Evolutionary conservation across 345 rosid species (phyloP), one percentile per base, ranked within the genome.

Genomic region (Pugionium dolabratum): DNA sequence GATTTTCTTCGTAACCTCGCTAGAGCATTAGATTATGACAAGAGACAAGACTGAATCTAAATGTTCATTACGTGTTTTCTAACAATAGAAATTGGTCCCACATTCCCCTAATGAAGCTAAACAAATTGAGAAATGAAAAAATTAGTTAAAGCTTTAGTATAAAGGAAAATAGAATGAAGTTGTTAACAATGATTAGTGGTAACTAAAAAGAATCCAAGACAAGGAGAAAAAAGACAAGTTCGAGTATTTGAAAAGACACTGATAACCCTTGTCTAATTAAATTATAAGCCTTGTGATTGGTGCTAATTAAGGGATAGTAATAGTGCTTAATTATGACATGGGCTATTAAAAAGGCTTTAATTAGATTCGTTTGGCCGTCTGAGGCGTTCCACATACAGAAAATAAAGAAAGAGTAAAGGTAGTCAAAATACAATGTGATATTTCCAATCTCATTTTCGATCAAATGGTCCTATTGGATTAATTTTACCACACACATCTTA

Each of bases 1-100:
- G 73, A 74, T 74, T 74, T 74, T 60, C 46, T 61, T 61, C 67
- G 77, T 74, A 45, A 74, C 77, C 77, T 74, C 77, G 77, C 67
- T 37, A 74, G 73, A 67, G 69, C 48, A 74, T 67, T 60, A 66
- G 54, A 73, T 74, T 41, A 74, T 67, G 77, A 60, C 73, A 74
- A 67, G 63, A 60, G 59, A 74, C 68, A 74, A 60, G 61, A 74
- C 56, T 53, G 58, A 66, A 67, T 63, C 64, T 54, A 67, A 54
- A 60, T 53, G 68, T 60, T 60, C 47, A 74, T 67, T 54, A 73
- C 36, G 32, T 61, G 33, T 61, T 54, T 39, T 35, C 34, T 44
- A 61, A 58, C 40, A 25, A 67, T 29, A 53, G 46, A 72, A 67
- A 67, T 39, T 64, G 77, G 47, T 41, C 73, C 77, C 68, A 7